A percentile compares a stretch with the other conserved stretches of the same genome.
These are phyloP conservation scores for Aulographum hederae DNA, from an alignment of 2,329 filamentous ascomycete species.

Conservation along the genomic window DNA sequence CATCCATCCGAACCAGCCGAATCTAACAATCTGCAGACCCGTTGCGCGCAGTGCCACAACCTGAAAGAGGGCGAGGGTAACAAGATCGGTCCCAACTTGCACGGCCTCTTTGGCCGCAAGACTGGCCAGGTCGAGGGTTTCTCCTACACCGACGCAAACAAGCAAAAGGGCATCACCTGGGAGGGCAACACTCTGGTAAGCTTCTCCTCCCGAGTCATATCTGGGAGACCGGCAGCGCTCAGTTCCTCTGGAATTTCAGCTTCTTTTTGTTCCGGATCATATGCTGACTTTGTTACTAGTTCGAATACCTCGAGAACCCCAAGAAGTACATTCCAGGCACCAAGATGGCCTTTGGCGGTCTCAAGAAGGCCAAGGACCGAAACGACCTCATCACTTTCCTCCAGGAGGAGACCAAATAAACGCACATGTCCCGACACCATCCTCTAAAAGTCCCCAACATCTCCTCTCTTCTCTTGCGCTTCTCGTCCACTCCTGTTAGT, in stretches of 20 bases:
- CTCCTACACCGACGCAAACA: conserved; percentile 99
- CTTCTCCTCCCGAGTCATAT: conserved; percentile 7
- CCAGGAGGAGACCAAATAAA: conserved; percentile 51
- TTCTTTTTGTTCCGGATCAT: too few species aligned
- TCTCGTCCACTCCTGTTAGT: too few species aligned
- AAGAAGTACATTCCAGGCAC: conserved; percentile 99
- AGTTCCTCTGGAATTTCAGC: too few species aligned
- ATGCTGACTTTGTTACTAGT: conserved; percentile 31
- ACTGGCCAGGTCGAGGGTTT: conserved; percentile 80
- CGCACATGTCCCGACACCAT: conserved; percentile 9
- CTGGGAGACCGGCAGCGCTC: too few species aligned
- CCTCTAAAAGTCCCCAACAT: too few species aligned
- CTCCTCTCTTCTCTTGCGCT: too few species aligned
- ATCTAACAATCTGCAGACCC: conserved; percentile 40
- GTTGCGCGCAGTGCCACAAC: conserved; percentile 98
- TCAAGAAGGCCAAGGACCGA: conserved; percentile 99
- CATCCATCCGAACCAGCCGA: too few species aligned
- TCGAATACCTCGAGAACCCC: conserved; percentile 98
- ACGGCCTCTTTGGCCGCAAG: conserved; percentile 96
- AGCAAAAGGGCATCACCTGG: conserved; percentile 87
- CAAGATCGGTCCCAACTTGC: conserved; percentile 94
- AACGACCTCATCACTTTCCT: conserved; percentile 93
- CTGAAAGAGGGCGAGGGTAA: conserved; percentile 77
- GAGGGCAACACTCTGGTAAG: conserved; percentile 66
- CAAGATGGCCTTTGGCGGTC: conserved; percentile 99